These are phyloP conservation scores for Leccinum truebloodii DNA, from an alignment of 768 basidiomycete genomes.

Conservation along the genomic window DNA sequence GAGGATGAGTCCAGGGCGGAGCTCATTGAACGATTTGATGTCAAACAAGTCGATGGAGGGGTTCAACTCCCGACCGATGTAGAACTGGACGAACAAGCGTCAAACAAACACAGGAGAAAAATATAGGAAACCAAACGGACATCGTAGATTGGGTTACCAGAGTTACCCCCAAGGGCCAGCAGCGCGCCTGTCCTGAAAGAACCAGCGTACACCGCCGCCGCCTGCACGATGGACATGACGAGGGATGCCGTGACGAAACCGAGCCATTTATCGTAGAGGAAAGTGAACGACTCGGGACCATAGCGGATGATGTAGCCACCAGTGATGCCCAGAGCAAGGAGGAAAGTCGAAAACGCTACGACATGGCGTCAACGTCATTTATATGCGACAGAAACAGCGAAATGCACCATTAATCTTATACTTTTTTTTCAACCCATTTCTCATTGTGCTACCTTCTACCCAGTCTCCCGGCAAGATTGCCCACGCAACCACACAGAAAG, in stretches of 20 bases:
- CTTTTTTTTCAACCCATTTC: conserved; percentile 72
- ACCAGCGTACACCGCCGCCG: conserved; percentile 61
- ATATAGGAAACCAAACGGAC: conserved; percentile 45
- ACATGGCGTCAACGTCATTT: background rate
- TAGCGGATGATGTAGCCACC: conserved; percentile 67
- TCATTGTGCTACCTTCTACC: conserved; percentile 67
- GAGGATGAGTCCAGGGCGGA: conserved; percentile 70
- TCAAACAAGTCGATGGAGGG: conserved; percentile 80
- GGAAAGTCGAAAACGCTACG: conserved; percentile 83
- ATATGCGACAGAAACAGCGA: background rate
- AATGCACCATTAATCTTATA: conserved; percentile 95
- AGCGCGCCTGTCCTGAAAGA: conserved; percentile 73
- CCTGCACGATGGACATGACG: conserved; percentile 77
- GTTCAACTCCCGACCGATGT: conserved; percentile 93
- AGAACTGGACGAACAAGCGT: conserved; percentile 58
- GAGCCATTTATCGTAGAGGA: conserved; percentile 90
- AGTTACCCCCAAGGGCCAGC: conserved; percentile 91
- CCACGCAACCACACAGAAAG: conserved; percentile 85
- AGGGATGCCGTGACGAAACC: conserved; percentile 85
- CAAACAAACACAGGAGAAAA: background rate
- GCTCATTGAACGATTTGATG: conserved; percentile 56
- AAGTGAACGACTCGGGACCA: conserved; percentile 82
- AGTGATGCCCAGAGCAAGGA: conserved; percentile 76
- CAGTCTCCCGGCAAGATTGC: conserved; percentile 70
- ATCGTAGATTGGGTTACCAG: conserved; percentile 85